Percentiles rank a stretch among this genome's conserved stretches.
Conservation (phyloP, 2,329 filamentous ascomycete genomes). For the Biscogniauxia sp. region DNA sequence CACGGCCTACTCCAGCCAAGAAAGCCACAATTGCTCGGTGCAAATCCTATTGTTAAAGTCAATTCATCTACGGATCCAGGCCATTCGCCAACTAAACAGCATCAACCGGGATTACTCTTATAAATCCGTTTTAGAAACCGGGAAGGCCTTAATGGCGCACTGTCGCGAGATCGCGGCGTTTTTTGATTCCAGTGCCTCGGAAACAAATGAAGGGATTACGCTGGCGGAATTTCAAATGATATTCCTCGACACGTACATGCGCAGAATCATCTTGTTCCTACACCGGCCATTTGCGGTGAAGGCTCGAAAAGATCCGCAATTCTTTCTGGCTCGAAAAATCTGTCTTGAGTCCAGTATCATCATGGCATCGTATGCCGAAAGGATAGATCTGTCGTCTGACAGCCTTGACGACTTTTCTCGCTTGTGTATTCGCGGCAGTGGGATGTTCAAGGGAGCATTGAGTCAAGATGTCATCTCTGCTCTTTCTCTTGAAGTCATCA, state of each 20-base stretch:
- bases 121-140: conserved; percentile 14
- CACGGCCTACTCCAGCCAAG: background rate
- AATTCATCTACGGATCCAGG: conserved; percentile 17
- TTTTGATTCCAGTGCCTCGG: conserved; percentile 9
- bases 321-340: conserved; percentile 24
- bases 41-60: conserved; percentile 24
- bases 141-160: conserved; percentile 16
- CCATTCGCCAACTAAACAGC: conserved; percentile 22
- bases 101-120: conserved; percentile 9
- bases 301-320: conserved; percentile 20
- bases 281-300: conserved; percentile 24
- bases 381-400: conserved; percentile 8
- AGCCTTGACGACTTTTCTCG: conserved; percentile 17
- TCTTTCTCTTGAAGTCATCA: conserved; percentile 18
- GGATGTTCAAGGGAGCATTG: conserved; percentile 24
- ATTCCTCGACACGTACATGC: conserved; percentile 27
- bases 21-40: conserved; percentile 21
- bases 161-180: conserved; percentile 22
- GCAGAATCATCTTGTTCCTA: conserved; percentile 23
- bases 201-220: background rate
- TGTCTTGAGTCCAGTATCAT: conserved; percentile 25
- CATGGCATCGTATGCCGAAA: conserved; percentile 20
- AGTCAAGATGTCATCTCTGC: conserved; percentile 20
- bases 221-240: conserved; percentile 20
- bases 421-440: conserved; percentile 20